Percentiles rank a stretch among this genome's conserved stretches.
Evolutionary conservation across 1,284 basidiomycete genomes (phyloP).

Genomic region (Cryptococcus neoformans): DNA sequence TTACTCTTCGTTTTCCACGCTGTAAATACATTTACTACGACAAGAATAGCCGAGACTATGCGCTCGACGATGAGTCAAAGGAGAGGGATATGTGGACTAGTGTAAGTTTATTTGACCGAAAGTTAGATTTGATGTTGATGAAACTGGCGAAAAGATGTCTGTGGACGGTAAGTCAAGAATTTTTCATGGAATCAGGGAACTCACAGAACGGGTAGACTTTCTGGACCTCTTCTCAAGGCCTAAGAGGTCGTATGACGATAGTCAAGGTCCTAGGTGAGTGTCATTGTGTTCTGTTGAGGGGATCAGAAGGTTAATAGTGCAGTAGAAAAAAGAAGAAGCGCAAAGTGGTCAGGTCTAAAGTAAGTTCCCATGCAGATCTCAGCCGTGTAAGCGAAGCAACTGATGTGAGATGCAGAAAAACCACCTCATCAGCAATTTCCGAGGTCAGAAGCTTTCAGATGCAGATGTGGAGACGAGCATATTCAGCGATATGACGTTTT

Average conservation of each 20-base stretch:
- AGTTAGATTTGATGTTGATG: background rate
- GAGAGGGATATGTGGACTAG: constrained; percentile 48
- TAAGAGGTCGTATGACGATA: too few species aligned
- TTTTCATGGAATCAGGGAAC: too few species aligned
- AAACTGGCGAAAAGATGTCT: constrained; percentile 23
- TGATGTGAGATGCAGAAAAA: constrained; percentile 13
- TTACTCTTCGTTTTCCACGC: constrained; percentile 73
- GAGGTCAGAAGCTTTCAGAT: constrained; percentile 60
- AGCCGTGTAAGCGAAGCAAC: too few species aligned
- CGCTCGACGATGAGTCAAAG: constrained; percentile 27
- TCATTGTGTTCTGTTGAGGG: too few species aligned
- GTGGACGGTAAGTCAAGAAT: constrained; percentile 20
- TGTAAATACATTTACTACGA: constrained; percentile 66
- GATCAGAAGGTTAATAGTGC: too few species aligned
- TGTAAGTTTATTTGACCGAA: constrained; percentile 19
- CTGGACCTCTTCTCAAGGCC: too few species aligned
- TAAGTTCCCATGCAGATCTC: too few species aligned
- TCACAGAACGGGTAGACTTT: too few species aligned
- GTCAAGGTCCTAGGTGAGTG: too few species aligned
- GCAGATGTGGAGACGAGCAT: constrained; percentile 61
- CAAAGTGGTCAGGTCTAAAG: too few species aligned
- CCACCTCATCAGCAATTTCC: constrained; percentile 61
- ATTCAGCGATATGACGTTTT: constrained; percentile 72
- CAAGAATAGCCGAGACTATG: constrained; percentile 34
- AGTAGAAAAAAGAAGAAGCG: too few species aligned